Conservation (phyloP, 331 rosid genomes). For the Malus hybrid region DNA sequence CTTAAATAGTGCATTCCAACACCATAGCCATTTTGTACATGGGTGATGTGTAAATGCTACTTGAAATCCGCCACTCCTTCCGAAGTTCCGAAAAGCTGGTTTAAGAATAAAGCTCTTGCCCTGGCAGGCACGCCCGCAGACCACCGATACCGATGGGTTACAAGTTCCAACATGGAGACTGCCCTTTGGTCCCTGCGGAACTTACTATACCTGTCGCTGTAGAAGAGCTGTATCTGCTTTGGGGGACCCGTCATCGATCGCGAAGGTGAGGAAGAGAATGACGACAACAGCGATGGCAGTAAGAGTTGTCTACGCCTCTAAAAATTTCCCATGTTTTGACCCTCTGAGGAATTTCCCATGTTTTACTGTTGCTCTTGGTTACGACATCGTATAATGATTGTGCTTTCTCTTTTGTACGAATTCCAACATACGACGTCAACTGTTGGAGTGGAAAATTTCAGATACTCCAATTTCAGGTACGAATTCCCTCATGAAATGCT, state of each 20-base stretch:
- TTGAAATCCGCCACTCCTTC: too few species aligned
- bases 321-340: not conserved
- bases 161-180: conserved; percentile 80
- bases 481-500: too few species aligned
- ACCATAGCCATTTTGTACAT: too few species aligned
- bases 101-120: conserved; percentile 30
- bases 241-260: conserved; percentile 59
- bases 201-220: conserved; percentile 76
- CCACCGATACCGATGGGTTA: conserved; percentile 90
- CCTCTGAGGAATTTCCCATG: conserved; percentile 26
- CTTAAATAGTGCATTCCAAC: too few species aligned
- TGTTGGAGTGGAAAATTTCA: too few species aligned
- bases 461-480: too few species aligned
- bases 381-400: not conserved
- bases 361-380: not conserved
- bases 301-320: conserved; percentile 36
- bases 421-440: too few species aligned
- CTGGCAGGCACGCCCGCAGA: conserved; percentile 89
- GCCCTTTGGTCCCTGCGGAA: conserved; percentile 91
- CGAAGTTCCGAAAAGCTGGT: too few species aligned
- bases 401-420: not conserved
- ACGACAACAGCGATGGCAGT: conserved; percentile 26
- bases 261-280: conserved; percentile 13
- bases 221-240: conserved; percentile 66
- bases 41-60: too few species aligned